These are phyloP conservation scores for Phytophthora lateralis DNA, from an alignment of 352 stramenopile species.

Conservation along the genomic window DNA sequence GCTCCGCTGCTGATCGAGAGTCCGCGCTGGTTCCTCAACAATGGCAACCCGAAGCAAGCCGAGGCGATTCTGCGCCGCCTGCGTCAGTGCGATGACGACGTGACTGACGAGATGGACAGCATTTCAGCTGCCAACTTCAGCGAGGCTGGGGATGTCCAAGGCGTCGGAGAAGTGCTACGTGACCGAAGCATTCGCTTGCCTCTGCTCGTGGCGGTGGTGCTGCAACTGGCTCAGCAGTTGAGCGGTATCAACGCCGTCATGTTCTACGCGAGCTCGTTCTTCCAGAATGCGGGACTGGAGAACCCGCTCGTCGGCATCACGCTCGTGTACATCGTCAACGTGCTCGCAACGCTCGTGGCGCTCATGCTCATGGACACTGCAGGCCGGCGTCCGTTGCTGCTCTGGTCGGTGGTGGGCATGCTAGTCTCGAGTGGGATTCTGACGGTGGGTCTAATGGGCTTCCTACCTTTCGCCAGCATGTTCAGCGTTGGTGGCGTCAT, in stretches of 20 bases:
- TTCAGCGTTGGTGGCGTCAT: constrained; percentile 65
- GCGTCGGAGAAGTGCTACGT: constrained; percentile 55
- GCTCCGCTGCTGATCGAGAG: constrained; percentile 62
- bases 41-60: constrained; percentile 60
- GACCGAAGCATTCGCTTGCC: constrained; percentile 60
- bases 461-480: constrained; percentile 58
- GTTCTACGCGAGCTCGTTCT: constrained; percentile 82
- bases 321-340: constrained; percentile 73
- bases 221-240: constrained; percentile 74
- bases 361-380: constrained; percentile 78
- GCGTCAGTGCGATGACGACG: constrained; percentile 57
- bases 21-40: constrained; percentile 70
- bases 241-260: constrained; percentile 82
- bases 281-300: constrained; percentile 62
- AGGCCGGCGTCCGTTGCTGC: constrained; percentile 61
- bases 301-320: constrained; percentile 64
- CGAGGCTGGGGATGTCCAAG: constrained; percentile 53
- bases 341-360: constrained; percentile 69
- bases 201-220: constrained; percentile 62
- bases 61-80: constrained; percentile 53
- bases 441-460: constrained; percentile 57
- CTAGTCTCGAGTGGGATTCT: constrained; percentile 63
- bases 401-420: constrained; percentile 71
- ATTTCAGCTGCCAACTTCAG: constrained; percentile 67
- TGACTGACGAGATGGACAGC: constrained; percentile 73